A percentile compares a stretch with the other conserved stretches of the same genome.
Conservation (phyloP, 768 basidiomycete genomes). For the Chalciporus chontae region DNA sequence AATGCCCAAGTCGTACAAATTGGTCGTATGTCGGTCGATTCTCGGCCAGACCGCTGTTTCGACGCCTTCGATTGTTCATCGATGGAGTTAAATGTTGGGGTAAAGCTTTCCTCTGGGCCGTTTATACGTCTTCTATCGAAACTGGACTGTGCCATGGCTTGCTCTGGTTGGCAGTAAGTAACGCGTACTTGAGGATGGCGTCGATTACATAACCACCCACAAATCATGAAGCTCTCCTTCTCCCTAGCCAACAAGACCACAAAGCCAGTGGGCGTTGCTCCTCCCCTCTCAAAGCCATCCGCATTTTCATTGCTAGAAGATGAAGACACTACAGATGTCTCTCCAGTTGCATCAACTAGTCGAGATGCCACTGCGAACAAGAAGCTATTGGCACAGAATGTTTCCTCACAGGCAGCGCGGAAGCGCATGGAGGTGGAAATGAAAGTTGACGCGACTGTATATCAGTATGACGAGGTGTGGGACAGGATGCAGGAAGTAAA, state of each 20-base stretch:
- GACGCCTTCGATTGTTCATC: slow-evolving; percentile 22
- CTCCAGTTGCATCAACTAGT: slow-evolving; percentile 42
- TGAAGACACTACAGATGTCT: slow-evolving; percentile 52
- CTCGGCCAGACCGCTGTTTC: slow-evolving; percentile 46
- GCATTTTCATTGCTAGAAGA: slow-evolving; percentile 65
- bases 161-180: too few species aligned
- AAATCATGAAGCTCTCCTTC: slow-evolving; percentile 85
- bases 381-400: slow-evolving; percentile 54
- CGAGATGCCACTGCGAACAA: slow-evolving; percentile 47
- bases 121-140: slow-evolving; percentile 88
- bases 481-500: slow-evolving; percentile 93
- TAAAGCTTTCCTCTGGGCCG: slow-evolving; percentile 81
- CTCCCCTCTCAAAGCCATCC: slow-evolving; percentile 54
- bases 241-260: slow-evolving; percentile 56
- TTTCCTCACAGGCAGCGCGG: slow-evolving; percentile 60
- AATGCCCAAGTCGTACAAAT: slow-evolving; percentile 60
- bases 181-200: not conserved
- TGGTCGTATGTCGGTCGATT: slow-evolving; percentile 66
- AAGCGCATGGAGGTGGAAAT: slow-evolving; percentile 78
- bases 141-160: slow-evolving; percentile 40
- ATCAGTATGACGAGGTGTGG: slow-evolving; percentile 95
- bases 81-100: slow-evolving; percentile 54
- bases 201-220: slow-evolving; percentile 21
- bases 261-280: slow-evolving; percentile 53
- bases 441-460: slow-evolving; percentile 77